Evolutionary conservation across 1,139 yeast genomes (phyloP), one percentile per base, ranked within the genome.

Genomic region (Geotrichum aggregatum): DNA sequence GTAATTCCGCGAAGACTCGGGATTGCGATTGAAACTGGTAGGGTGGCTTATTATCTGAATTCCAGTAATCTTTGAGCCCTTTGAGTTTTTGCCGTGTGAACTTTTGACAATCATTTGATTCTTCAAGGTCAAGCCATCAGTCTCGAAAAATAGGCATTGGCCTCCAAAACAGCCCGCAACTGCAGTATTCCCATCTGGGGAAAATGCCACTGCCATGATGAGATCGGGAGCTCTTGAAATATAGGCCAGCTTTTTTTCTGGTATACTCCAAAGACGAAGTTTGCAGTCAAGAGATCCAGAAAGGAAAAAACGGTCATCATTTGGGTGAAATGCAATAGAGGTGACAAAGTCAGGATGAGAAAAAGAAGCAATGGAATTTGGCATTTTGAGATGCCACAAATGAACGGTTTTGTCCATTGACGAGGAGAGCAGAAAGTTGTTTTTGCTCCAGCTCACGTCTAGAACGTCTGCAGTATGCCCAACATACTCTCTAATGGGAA

Each of bases 131-230:
- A 91, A 71, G 0, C 87, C 89, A 47, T 79, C 77, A 0, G 94
- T 83, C 56, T 82, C 82, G 57, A 87, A 68, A 4, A 83, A 74
- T 48, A 77, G 73, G 28, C 88, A 71, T 22, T 80, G 75, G 0
- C 98, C 97, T 59, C 82, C 80, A 63, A 88, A 87, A 4, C 95
- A 89, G 5, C 98, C 98, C 1, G 83, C 83, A 49, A 85, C 73
- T 26, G 87, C 76, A 47, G 76, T 71, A 22, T 74, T 71, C 0
- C 95, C 95, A 61, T 80, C 80, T 0, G 92, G 89, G 0, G 88
- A 76, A 59, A 87, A 82, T 1, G 78, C 77, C 35, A 84, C 74
- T 1, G 94, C 87, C 0, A 95, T 86, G 11, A 87, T 78, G 54
- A 83, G 68, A 50, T 70, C 74, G 1, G 74, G 70, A 1, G 77